Evolutionary conservation across 179 eudicot genomes (phyloP).

Genomic region (Beta lomatogona): DNA sequence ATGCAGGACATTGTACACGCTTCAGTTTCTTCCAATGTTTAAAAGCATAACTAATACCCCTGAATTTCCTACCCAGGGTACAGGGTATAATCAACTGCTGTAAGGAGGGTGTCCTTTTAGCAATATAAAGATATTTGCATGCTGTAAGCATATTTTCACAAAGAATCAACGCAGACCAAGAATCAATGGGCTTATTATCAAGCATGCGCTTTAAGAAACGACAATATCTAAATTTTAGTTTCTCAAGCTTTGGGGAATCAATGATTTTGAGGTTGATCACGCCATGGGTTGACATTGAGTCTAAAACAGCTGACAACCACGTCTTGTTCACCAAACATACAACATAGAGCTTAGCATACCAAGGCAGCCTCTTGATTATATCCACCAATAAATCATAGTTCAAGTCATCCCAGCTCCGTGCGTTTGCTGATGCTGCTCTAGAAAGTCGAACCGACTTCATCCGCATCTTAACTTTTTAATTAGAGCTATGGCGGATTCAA

Average conservation of each 20-base stretch:
- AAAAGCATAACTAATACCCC: neutral
- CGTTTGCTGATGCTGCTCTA: neutral
- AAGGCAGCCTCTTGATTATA: neutral
- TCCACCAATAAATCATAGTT: neutral
- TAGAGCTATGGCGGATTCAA: no score
- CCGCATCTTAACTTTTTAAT: neutral
- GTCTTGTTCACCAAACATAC: neutral
- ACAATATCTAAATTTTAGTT: neutral
- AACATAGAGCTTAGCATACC: neutral
- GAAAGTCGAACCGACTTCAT: neutral
- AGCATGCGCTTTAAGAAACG: neutral
- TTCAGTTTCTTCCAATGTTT: neutral
- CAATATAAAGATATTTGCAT: neutral
- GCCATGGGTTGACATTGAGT: neutral
- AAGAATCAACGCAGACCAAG: neutral
- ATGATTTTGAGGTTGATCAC: neutral
- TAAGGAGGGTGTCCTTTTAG: neutral
- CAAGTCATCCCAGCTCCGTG: neutral
- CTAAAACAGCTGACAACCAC: neutral
- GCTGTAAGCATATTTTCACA: neutral
- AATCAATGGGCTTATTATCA: neutral
- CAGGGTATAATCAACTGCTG: neutral
- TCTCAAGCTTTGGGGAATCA: neutral
- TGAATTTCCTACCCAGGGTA: neutral
- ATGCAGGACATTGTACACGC: neutral